Base-by-base conservation (phyloP, 2,329 filamentous ascomycete genomes). In the Alternaria metachromatica region DNA sequence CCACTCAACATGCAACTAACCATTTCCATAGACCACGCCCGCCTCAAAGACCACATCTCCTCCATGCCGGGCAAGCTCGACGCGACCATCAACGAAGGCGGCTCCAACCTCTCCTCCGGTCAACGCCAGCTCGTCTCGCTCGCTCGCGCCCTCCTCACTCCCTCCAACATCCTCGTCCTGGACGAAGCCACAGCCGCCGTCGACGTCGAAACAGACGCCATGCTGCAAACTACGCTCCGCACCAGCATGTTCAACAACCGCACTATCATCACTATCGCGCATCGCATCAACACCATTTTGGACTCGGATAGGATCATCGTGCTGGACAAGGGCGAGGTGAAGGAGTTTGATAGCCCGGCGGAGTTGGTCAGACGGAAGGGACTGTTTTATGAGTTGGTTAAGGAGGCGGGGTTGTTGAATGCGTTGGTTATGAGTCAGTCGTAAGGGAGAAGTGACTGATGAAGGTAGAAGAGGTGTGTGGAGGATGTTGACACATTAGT, bases 251-350 rank as follows among this genome's bases (percentile, higher is more conserved):
- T 99, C 83, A 87, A 90, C 65, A 93, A 97, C 81, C 89, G 93
- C 58, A 99, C 96, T 41, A 98, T 99, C 80, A 97, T 99, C 80
- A 99, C 96, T 1, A 97, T 99, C 75, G 96, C 96, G 25, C 96
- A 99, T 83, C 90, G 96, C 59, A 97, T 99, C 84, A 98, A 98
- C 83, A 99, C 96, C 11, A 98, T 99, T 74, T 87, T 99, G 13
- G 89, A 91, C 75, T 89, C 87, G 65, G 95, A 99, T 82, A 89
- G 94, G 55, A 96, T 99, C 66, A 90, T 99, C 37, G 96, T 99
- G 54, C 87, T 99, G 6, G 94, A 98, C 77, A 91, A 92, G 80
- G 96, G 96, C 46, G 88, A 89, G 73, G 94, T 99, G 45, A 91
- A 90, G 54, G 96, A 99, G 80, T 99, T 97, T 80, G 96, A 97